Conservation (phyloP, 2,329 filamentous ascomycete genomes). For the Venturia asperata region DNA sequence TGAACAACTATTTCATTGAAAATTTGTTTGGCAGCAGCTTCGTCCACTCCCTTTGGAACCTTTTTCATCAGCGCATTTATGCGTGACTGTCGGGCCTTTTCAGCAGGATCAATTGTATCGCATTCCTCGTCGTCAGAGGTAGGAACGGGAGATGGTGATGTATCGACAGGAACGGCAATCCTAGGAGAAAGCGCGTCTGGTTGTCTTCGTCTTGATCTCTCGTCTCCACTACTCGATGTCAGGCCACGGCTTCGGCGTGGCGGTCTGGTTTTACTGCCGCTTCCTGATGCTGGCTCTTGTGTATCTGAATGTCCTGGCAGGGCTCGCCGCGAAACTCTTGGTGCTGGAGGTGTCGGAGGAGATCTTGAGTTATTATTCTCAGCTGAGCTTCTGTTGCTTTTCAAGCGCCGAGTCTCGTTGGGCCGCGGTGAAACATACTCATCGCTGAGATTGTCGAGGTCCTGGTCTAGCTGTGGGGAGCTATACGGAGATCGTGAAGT, state of each 20-base stretch:
- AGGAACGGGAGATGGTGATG: background rate
- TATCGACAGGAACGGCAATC: background rate
- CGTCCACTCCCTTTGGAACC: conserved; percentile 75
- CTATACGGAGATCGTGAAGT: conserved; percentile 5
- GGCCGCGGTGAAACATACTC: conserved; percentile 2
- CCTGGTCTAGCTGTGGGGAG: background rate
- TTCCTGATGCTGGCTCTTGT: background rate
- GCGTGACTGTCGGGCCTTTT: conserved; percentile 12
- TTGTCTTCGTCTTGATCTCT: background rate
- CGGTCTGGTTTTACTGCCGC: background rate
- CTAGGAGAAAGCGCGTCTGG: background rate
- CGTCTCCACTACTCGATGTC: background rate
- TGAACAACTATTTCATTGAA: conserved; percentile 92
- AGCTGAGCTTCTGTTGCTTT: conserved; percentile 1
- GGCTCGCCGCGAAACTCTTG: background rate
- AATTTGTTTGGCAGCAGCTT: conserved; percentile 78
- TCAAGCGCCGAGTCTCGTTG: conserved; percentile 4
- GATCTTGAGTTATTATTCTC: background rate
- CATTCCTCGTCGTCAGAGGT: background rate
- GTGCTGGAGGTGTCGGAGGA: conserved; percentile 7
- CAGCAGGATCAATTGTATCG: conserved; percentile 1
- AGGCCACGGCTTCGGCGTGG: background rate
- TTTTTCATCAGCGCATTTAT: conserved; percentile 27
- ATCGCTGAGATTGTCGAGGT: background rate
- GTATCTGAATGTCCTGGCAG: background rate